phyloP scores from a whole-genome alignment of 495 filamentous ascomycete genomes.

The Stereocaulon alpinum region DNA sequence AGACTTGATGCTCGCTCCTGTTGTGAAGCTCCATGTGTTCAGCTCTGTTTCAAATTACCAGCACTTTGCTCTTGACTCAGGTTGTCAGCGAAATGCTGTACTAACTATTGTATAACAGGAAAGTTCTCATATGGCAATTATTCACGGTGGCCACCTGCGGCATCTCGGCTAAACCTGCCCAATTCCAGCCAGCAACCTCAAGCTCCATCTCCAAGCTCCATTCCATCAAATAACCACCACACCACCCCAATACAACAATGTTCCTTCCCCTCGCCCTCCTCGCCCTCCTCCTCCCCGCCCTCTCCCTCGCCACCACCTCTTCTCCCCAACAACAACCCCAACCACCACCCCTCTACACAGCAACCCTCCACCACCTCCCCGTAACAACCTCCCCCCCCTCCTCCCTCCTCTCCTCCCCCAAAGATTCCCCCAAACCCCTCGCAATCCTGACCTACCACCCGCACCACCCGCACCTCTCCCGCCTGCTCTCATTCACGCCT shows the following conservation, averaged over 20 bases:
- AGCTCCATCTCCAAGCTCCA: not conserved
- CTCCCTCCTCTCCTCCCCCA: no score
- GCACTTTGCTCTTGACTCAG: no score
- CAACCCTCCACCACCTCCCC: constrained; percentile 11
- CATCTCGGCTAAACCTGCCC: constrained; percentile 2
- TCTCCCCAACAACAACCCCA: not conserved
- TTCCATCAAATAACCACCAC: not conserved
- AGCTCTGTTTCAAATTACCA: no score
- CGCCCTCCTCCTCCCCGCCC: constrained; percentile 12
- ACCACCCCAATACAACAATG: not conserved
- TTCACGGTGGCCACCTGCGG: no score
- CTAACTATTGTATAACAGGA: no score
- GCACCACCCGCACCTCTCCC: constrained; percentile 9
- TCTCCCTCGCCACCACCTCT: constrained; percentile 2
- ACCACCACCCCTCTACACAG: constrained; percentile 1
- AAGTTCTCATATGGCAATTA: no score
- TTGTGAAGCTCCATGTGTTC: no score
- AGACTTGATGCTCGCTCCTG: no score
- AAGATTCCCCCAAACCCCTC: not conserved
- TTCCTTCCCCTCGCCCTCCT: not conserved
- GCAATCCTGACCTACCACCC: constrained; percentile 24
- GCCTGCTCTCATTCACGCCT: constrained; percentile 3
- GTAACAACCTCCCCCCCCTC: not conserved
- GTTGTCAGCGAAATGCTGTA: no score
- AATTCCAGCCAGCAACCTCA: not conserved